Evolutionary conservation across 192 early-diverging fungal species (phyloP), one percentile per base, ranked within the genome.

Genomic region (Coemansia sp.): DNA sequence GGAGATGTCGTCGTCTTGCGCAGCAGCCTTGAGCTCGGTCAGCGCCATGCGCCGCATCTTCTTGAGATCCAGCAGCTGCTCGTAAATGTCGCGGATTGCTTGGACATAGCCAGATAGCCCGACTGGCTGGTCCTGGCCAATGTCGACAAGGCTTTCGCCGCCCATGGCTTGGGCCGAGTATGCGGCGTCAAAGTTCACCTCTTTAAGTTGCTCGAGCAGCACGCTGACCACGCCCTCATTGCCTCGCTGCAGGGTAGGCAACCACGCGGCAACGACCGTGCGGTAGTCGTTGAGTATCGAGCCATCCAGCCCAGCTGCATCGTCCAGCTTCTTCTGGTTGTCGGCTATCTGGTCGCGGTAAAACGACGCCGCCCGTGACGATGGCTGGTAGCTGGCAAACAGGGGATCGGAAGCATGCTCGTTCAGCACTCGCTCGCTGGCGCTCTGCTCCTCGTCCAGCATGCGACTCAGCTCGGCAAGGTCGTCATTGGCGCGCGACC

Each of bases 371-470:
- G 89, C 75, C 3, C 85, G 74, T 19, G 86, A 84, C 3, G 95
- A 96, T 3, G 97, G 90, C 68, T 90, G 86, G 60, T 95, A 94
- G 35, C 90, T 87, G 92, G 93, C 97, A 42, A 83, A 83, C 40
- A 74, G 32, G 25, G 76, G 76, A 39, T 86, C 85, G 24, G 93
- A 89, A n/a, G 85, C 85, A 70, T 92, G 93, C 60, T 93, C 90
- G n/a, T 82, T 91, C 64, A 92, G 65, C 68, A 89, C 82, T 3
- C 65, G 73, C 56, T 97, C 94, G 71, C 91, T 94, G 36, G 93
- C 93, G 57, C 85, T 85, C 69, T 92, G 92, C 85, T 98, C 96
- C 31, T 92, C 89, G 65, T 98, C 96, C 45, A 98, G 71, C 29
- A 85, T 62, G 62, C 89, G 49, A 5, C 85, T 84, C 25, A 89